Evolutionary conservation across 257 asterid species (phyloP).

Genomic region (Sherardia arvensis): DNA sequence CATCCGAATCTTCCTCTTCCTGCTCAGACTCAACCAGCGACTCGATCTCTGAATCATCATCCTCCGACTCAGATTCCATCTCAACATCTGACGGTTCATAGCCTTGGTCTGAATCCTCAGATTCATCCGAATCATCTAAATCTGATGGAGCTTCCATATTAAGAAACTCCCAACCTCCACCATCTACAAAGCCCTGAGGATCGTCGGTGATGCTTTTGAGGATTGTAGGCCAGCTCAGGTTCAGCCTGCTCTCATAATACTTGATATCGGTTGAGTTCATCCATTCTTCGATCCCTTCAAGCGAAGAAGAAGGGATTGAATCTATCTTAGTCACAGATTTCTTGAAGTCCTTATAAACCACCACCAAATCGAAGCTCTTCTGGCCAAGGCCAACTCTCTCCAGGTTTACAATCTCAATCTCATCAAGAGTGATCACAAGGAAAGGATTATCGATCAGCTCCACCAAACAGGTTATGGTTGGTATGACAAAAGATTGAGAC

Average conservation of each 20-base stretch:
- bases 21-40: conserved; percentile 67
- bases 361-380: conserved; percentile 72
- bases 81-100: conserved; percentile 64
- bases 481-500: conserved; percentile 59
- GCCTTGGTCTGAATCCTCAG: conserved; percentile 58
- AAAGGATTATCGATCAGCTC: conserved; percentile 70
- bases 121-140: conserved; percentile 44
- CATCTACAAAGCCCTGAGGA: conserved; percentile 52
- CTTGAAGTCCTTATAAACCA: conserved; percentile 74
- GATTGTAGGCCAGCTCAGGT: conserved; percentile 65
- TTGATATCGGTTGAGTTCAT: conserved; percentile 61
- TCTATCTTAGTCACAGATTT: conserved; percentile 55
- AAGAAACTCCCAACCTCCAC: conserved; percentile 81
- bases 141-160: conserved; percentile 58
- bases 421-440: conserved; percentile 46
- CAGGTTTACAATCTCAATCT: conserved; percentile 62
- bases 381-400: conserved; percentile 80
- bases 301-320: conserved; percentile 53
- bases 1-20: conserved; percentile 41
- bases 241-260: conserved; percentile 75
- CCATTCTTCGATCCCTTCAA: conserved; percentile 70
- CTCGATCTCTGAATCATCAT: conserved; percentile 53
- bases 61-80: conserved; percentile 59
- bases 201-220: conserved; percentile 56
- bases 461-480: conserved; percentile 61